These are phyloP conservation scores for Rhodotorula sp. DNA, from an alignment of 1,284 basidiomycete species.

Conservation along the genomic window DNA sequence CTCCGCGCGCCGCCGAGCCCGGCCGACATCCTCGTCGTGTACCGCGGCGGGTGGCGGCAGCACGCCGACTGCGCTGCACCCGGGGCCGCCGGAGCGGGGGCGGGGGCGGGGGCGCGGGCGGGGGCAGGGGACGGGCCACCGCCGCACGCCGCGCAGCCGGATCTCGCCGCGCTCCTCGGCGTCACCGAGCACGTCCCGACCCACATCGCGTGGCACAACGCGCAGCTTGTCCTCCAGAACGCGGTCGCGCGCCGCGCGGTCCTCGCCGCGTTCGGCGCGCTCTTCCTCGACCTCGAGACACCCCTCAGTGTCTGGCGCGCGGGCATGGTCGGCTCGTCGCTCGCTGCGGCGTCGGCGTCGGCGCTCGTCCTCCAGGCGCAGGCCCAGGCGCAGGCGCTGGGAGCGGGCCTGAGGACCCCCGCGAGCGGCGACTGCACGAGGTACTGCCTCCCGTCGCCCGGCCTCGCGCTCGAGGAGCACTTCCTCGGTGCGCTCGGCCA, in stretches of 20 bases:
- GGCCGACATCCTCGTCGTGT: slow-evolving; percentile 44
- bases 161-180: slow-evolving; percentile 24
- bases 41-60: slow-evolving; percentile 45
- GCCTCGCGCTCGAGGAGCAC: slow-evolving; percentile 43
- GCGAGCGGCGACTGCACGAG: slow-evolving; percentile 43
- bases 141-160: slow-evolving; percentile 31
- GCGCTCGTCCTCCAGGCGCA: neutral
- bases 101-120: no score
- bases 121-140: slow-evolving; percentile 41
- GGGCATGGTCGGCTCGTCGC: slow-evolving; percentile 43
- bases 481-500: slow-evolving; percentile 44
- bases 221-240: slow-evolving; percentile 47
- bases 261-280: slow-evolving; percentile 42
- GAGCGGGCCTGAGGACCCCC: slow-evolving; percentile 21
- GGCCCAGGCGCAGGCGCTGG: neutral
- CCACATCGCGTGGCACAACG: slow-evolving; percentile 44
- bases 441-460: slow-evolving; percentile 47
- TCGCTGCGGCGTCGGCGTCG: neutral
- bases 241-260: slow-evolving; percentile 37
- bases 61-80: slow-evolving; percentile 41
- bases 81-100: neutral
- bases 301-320: slow-evolving; percentile 44
- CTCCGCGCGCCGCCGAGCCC: slow-evolving; percentile 36
- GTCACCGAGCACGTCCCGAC: slow-evolving; percentile 11
- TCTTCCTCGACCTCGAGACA: slow-evolving; percentile 47